Base-by-base conservation (phyloP, 2,329 filamentous ascomycete genomes). In the Colletotrichum sp. region DNA sequence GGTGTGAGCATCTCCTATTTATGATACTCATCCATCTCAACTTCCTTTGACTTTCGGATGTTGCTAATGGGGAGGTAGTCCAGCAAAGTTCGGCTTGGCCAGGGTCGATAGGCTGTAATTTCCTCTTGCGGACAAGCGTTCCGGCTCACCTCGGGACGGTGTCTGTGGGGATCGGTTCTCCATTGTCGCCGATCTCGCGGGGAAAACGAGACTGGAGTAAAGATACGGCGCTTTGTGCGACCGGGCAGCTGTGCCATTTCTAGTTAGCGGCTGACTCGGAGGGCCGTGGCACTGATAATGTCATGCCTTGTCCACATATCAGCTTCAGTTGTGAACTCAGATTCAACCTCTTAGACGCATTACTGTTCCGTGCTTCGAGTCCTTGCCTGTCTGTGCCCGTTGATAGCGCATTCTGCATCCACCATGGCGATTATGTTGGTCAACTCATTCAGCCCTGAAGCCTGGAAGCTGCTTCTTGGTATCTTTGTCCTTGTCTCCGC, bases 41-140 rank as follows among this genome's bases (percentile, higher is more conserved):
- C n/a, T 52, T 61, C 55, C 26, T 67, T 63, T 72, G 61, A 43
- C 30, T 74, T 38, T 57, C 52, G 69, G 28, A 38, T 63, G 24
- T 67, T 72, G 68, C 61, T 52, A 24, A 38, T 18, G 52, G 34
- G 68, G 32, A 34, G 67, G 52, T 18, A 61, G 52, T 48, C 28
- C 3, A 38, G 32, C 55, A 38, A n/a, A 55, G 36, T n/a, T 58
- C 32, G 63, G 64, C 21, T 7, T 36, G 32, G 48, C 55, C 24
- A 55, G 24, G 43, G 58, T 68, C 48, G 73, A 75, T 75, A 73
- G 73, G 73, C 32, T 75, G 64, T 30, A 68, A 68, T 75, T 75
- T 60, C 73, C 73, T 8, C 26, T 67, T 75, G 28, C 63, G 73
- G 73, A 64, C 70, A 73, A 73, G 43, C 36, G 26, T 71, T 58